Evolutionary conservation across 2,329 filamentous ascomycete genomes (phyloP).

Genomic region (Fusarium tricinctum): DNA sequence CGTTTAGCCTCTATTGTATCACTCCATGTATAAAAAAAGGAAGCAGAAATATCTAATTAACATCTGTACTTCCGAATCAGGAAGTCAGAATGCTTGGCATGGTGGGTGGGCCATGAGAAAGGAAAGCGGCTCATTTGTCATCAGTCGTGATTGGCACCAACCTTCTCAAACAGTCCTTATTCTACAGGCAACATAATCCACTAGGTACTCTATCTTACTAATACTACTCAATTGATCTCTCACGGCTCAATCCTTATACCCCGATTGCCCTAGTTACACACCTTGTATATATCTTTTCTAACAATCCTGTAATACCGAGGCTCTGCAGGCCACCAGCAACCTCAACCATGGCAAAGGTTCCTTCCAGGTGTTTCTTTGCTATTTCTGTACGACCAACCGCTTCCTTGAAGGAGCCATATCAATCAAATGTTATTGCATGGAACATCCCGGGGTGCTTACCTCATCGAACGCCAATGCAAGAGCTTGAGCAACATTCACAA

Average conservation of each 20-base stretch:
- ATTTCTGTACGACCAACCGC: background rate
- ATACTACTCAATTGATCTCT: background rate
- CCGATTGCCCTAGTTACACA: background rate
- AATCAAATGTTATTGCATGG: background rate
- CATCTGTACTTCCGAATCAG: background rate
- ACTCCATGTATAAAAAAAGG: no score
- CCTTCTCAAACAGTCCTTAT: no score
- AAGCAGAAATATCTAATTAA: background rate
- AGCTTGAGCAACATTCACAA: background rate
- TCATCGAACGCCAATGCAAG: slow-evolving; percentile 24
- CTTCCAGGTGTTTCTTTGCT: background rate
- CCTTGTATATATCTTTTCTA: background rate
- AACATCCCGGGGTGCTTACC: background rate
- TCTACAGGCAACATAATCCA: background rate
- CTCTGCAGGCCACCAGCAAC: background rate
- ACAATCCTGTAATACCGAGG: background rate
- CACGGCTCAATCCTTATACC: no score
- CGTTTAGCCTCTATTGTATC: no score
- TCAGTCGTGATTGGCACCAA: no score
- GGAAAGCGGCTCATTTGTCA: no score
- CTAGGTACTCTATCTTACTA: background rate
- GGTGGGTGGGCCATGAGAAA: no score
- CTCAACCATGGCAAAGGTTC: background rate
- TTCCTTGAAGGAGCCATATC: background rate
- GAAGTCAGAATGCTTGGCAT: background rate